Evolutionary conservation across 2,329 filamentous ascomycete species (phyloP), one percentile per base, ranked within the genome.

Genomic region (Fusarium burgessii): DNA sequence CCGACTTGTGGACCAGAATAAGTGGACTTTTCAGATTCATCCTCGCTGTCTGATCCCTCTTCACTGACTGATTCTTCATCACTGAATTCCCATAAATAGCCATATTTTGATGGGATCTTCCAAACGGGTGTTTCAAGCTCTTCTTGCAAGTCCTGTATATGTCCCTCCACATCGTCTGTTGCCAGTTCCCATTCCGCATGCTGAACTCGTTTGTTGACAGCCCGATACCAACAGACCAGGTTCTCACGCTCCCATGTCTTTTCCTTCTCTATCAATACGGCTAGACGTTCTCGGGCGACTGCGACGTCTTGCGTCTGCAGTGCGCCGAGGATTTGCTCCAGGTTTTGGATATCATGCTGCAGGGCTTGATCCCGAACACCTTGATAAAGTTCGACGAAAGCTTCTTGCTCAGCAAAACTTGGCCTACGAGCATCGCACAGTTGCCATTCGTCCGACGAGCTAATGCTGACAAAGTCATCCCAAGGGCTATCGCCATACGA

Each of bases 371-470:
- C 58, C 20, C 43, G 51, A n/a, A 67, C 32, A 12, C 15, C 46
- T 10, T 58, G 58, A 18, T 58, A 74, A 1, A 74, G 54, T 3
- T 64, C n/a, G 4, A 54, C 35, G 17, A 71, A 74, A 3, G 54
- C 41, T 2, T 11, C 5, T 6, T 47, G 25, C 1, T 71, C 66
- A 3, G 38, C 6, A 0, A 14, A 7, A 5, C 4, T 20, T 3
- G 51, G 63, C 8, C 10, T 32, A 2, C 52, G 52, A 25, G 0
- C 3, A 0, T 1, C 0, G 7, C 4, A 6, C 38, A 57, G 5
- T 1, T 10, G 1, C 38, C 20, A 27, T 10, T 33, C 32, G 0
- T 55, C 14, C 6, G 2, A 4, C 14, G 0, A 5, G 51, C 38
- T 17, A 23, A 0, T 3, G 2, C 0, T 11, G 7, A 23, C 27